phyloP scores from a whole-genome alignment of 768 basidiomycete species.

The Kwoniella shandongensis region DNA sequence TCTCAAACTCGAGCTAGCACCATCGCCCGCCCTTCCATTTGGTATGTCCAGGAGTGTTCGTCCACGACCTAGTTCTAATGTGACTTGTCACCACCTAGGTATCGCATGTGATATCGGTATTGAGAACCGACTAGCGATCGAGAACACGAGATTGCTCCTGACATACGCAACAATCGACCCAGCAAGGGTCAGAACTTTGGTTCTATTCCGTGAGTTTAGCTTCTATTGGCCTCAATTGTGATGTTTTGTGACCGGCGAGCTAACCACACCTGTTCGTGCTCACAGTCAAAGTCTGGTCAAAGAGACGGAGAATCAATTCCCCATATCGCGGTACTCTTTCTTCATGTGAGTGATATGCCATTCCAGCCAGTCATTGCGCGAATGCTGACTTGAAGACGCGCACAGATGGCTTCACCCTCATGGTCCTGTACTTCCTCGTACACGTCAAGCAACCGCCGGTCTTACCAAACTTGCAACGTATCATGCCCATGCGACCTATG shows the following conservation, averaged over 20 bases:
- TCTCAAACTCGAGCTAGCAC: constrained; percentile 90
- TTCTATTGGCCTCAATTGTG: no score
- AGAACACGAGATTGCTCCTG: constrained; percentile 93
- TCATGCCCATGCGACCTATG: constrained; percentile 86
- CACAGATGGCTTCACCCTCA: constrained; percentile 85
- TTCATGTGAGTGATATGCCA: constrained; percentile 58
- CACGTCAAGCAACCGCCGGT: constrained; percentile 98
- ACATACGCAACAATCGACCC: constrained; percentile 98
- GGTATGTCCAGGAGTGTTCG: constrained; percentile 23
- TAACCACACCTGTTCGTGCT: background rate
- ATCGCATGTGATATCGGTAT: constrained; percentile 99
- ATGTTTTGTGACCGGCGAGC: no score
- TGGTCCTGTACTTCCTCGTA: constrained; percentile 95
- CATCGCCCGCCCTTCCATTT: constrained; percentile 52
- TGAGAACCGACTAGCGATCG: constrained; percentile 92
- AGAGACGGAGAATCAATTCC: constrained; percentile 97
- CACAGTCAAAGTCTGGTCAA: constrained; percentile 97
- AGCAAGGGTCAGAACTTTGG: constrained; percentile 85
- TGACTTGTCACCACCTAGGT: constrained; percentile 59
- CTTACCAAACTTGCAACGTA: constrained; percentile 90
- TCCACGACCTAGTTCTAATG: constrained; percentile 65
- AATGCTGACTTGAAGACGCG: background rate
- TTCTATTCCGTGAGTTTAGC: constrained; percentile 81
- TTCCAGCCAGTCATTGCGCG: background rate
- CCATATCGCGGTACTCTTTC: constrained; percentile 95